These are phyloP conservation scores for Malassezia globosa DNA, from an alignment of 1,284 basidiomycete genomes.

Conservation along the genomic window DNA sequence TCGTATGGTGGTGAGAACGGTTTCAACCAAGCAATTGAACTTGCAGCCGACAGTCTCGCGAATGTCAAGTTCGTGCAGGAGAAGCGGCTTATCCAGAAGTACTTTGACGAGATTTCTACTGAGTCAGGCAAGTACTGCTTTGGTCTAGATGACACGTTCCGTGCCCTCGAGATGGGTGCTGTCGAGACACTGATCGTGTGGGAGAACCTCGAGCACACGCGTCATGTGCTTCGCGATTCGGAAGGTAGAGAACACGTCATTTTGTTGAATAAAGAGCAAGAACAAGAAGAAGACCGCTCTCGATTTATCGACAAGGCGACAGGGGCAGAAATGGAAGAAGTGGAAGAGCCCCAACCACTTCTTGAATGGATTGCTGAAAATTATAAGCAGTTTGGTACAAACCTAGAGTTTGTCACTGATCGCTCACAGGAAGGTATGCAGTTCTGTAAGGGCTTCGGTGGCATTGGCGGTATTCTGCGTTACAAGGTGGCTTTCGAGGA, in stretches of 20 bases:
- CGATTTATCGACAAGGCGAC: conserved; percentile 93
- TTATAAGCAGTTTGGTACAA: conserved; percentile 89
- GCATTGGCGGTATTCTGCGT: conserved; percentile 83
- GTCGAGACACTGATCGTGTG: conserved; percentile 96
- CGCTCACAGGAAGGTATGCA: conserved; percentile 90
- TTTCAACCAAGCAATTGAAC: conserved; percentile 96
- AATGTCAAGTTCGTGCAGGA: conserved; percentile 99
- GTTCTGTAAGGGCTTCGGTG: conserved; percentile 97
- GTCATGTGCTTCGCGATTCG: conserved; percentile 39
- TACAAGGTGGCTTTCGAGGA: conserved; percentile 47
- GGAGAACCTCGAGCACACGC: conserved; percentile 59
- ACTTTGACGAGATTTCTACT: conserved; percentile 98
- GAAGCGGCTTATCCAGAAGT: conserved; percentile 72
- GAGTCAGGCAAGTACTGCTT: conserved; percentile 97
- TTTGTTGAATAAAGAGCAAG: conserved; percentile 42
- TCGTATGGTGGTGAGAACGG: conserved; percentile 98
- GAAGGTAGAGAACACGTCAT: conserved; percentile 33
- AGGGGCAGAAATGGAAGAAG: conserved; percentile 85
- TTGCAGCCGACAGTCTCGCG: conserved; percentile 83
- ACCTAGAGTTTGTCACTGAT: conserved; percentile 27
- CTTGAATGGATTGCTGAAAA: conserved; percentile 90
- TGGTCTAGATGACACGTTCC: conserved; percentile 91
- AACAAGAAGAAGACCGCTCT: conserved; percentile 58
- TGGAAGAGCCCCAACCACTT: conserved; percentile 40
- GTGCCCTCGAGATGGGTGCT: conserved; percentile 88